These are phyloP conservation scores for Elongisporangium senticosum DNA, from an alignment of 352 stramenopile species.

Conservation along the genomic window DNA sequence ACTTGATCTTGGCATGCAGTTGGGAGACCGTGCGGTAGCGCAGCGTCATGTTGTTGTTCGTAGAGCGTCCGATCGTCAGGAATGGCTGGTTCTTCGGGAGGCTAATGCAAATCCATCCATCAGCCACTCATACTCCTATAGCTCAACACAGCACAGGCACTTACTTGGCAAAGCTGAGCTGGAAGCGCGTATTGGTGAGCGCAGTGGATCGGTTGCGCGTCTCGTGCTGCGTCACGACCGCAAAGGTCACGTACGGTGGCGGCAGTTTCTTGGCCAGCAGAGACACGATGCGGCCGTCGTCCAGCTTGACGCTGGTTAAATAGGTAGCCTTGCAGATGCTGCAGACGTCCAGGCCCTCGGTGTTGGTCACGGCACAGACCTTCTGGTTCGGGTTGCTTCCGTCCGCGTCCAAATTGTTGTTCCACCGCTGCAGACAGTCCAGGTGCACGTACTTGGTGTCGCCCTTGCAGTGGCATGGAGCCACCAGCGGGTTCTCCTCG, in stretches of 20 bases:
- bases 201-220: constrained; percentile 72
- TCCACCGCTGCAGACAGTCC: constrained; percentile 91
- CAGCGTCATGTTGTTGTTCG: constrained; percentile 82
- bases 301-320: constrained; percentile 83
- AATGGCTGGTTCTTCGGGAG: constrained; percentile 64
- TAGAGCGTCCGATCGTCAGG: constrained; percentile 74
- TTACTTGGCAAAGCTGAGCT: constrained; percentile 89
- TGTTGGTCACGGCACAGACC: constrained; percentile 88
- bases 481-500: constrained; percentile 83
- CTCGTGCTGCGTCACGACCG: constrained; percentile 88
- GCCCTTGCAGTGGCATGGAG: constrained; percentile 88
- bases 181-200: constrained; percentile 90
- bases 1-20: constrained; percentile 79
- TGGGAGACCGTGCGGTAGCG: constrained; percentile 84
- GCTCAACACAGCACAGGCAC: constrained; percentile 9
- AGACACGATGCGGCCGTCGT: constrained; percentile 80
- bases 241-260: constrained; percentile 88
- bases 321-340: constrained; percentile 91
- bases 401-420: constrained; percentile 83
- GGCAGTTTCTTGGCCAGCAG: constrained; percentile 84
- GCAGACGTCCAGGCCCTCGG: constrained; percentile 82
- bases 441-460: constrained; percentile 91
- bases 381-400: constrained; percentile 80
- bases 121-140: neutral
- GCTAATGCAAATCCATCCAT: constrained; percentile 14